Percentiles rank a stretch among this genome's conserved stretches.
phyloP scores from a whole-genome alignment of 1,139 yeast species.

The Dujonia santamariae region DNA sequence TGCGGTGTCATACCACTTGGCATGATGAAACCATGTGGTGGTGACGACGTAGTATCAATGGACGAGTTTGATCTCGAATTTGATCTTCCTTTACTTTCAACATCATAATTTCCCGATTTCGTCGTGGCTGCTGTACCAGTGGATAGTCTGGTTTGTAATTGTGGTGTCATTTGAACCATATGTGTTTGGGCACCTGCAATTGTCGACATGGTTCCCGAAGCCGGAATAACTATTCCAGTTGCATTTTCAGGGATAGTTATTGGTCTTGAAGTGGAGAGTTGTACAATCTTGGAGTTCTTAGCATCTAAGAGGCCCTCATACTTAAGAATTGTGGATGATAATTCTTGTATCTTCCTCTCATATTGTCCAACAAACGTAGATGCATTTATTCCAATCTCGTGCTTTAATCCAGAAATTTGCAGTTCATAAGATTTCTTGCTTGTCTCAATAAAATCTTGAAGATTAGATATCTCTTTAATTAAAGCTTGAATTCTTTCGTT shows the following conservation, averaged over 20 bases:
- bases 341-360: slow-evolving; percentile 32
- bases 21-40: too few relatives aligned
- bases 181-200: too few relatives aligned
- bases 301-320: slow-evolving; percentile 38
- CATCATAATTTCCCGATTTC: background rate
- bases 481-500: slow-evolving; percentile 18
- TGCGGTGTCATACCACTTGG: slow-evolving; percentile 1
- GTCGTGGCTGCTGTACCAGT: background rate
- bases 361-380: slow-evolving; percentile 20
- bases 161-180: too few relatives aligned
- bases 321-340: slow-evolving; percentile 25
- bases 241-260: slow-evolving; percentile 33
- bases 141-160: background rate
- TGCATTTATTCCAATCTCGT: slow-evolving; percentile 24
- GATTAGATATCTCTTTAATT: slow-evolving; percentile 14
- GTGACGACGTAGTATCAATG: slow-evolving; percentile 4
- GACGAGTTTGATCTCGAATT: slow-evolving; percentile 5
- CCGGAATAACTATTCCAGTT: too few relatives aligned
- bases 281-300: slow-evolving; percentile 33
- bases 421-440: slow-evolving; percentile 20
- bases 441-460: slow-evolving; percentile 16
- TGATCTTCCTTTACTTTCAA: background rate
- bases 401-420: slow-evolving; percentile 22
- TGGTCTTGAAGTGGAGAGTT: slow-evolving; percentile 39
- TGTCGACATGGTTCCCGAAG: background rate